phyloP scores from a whole-genome alignment of 306 rosid genomes.

The Trifolium fragiferum region DNA sequence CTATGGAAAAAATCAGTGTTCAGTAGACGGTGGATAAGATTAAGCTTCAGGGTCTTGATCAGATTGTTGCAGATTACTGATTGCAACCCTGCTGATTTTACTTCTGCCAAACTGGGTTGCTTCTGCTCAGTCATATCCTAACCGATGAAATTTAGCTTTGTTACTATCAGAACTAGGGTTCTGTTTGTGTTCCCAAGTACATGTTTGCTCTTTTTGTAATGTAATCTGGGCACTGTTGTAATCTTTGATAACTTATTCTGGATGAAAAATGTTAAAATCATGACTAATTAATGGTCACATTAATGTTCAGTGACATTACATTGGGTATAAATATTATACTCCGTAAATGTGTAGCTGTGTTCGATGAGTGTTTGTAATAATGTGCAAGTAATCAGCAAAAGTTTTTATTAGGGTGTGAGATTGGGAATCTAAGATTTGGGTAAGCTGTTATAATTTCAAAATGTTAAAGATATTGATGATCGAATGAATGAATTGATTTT shows the following conservation, averaged over 20 bases:
- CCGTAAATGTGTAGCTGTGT: not conserved
- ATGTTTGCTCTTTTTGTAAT: not conserved
- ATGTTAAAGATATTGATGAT: too few relatives aligned
- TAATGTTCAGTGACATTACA: not conserved
- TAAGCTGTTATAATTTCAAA: too few relatives aligned
- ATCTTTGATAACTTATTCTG: slow-evolving; percentile 3
- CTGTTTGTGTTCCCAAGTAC: not conserved
- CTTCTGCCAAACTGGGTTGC: not conserved
- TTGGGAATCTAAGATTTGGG: too few relatives aligned
- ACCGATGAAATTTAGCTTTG: slow-evolving; percentile 30
- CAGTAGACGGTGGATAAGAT: slow-evolving; percentile 14
- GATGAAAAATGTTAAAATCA: slow-evolving; percentile 9
- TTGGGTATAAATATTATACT: not conserved
- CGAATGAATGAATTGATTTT: too few relatives aligned
- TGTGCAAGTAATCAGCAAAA: not conserved
- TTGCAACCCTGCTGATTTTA: slow-evolving; percentile 6
- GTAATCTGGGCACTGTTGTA: slow-evolving; percentile 9
- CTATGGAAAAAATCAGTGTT: slow-evolving; percentile 10
- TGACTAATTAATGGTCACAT: not conserved
- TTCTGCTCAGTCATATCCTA: slow-evolving; percentile 12
- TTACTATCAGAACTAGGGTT: slow-evolving; percentile 18
- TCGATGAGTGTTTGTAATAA: not conserved
- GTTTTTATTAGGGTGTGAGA: too few relatives aligned
- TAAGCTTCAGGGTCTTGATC: slow-evolving; percentile 5
- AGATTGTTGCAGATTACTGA: slow-evolving; percentile 13